phyloP scores from a whole-genome alignment of 2,329 filamentous ascomycete genomes.

The Stachybotrys elegans region DNA sequence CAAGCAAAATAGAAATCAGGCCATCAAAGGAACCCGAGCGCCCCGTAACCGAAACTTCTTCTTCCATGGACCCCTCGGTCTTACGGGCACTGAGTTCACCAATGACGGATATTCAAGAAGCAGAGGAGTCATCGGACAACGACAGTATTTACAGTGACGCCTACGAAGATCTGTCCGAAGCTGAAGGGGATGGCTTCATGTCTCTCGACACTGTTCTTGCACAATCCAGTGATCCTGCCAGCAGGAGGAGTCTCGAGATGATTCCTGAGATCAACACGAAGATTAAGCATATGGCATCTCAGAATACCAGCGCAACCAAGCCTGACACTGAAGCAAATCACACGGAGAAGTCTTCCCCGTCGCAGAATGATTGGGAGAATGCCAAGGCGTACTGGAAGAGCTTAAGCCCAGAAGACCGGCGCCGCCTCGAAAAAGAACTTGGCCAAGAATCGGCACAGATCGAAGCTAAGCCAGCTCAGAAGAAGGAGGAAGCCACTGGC shows the following conservation, averaged over 20 bases:
- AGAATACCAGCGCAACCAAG: slow-evolving; percentile 2
- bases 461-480: slow-evolving; percentile 14
- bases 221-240: slow-evolving; percentile 42
- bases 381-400: slow-evolving; percentile 67
- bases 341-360: slow-evolving; percentile 4
- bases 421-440: slow-evolving; percentile 54
- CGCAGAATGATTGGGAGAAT: slow-evolving; percentile 56
- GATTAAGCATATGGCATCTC: slow-evolving; percentile 10
- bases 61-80: too few species aligned
- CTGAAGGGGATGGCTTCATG: slow-evolving; percentile 62
- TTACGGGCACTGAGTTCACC: slow-evolving; percentile 15
- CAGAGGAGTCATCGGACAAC: slow-evolving; percentile 42
- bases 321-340: not conserved
- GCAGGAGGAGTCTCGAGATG: slow-evolving; percentile 14
- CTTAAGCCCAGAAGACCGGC: slow-evolving; percentile 57
- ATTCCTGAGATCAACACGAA: slow-evolving; percentile 17
- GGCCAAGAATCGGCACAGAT: slow-evolving; percentile 39
- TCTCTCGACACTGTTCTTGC: slow-evolving; percentile 66
- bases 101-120: slow-evolving; percentile 30
- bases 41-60: too few species aligned
- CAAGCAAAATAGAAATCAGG: too few species aligned
- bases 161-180: slow-evolving; percentile 64
- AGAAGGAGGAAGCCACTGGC: slow-evolving; percentile 17
- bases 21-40: too few species aligned
- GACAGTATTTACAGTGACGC: slow-evolving; percentile 70